Evolutionary conservation across 2,329 filamentous ascomycete genomes (phyloP).

Genomic region (Knoxdaviesia proteae): DNA sequence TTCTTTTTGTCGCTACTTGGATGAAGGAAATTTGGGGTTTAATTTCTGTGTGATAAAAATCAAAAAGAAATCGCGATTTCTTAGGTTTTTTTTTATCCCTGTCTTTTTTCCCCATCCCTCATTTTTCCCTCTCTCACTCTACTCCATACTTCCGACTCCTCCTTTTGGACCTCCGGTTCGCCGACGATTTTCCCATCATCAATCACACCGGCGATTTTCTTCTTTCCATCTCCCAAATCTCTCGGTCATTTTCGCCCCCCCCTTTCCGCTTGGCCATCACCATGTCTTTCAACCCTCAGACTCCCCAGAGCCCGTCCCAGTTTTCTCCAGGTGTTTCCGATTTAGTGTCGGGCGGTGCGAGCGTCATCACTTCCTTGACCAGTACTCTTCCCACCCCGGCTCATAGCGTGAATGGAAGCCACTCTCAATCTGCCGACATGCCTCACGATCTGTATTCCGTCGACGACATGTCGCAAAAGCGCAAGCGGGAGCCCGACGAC

Average conservation of each 20-base stretch:
- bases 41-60: too few species aligned
- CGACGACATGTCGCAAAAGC: conserved; percentile 18
- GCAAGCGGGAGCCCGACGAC: conserved; percentile 38
- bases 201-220: too few species aligned
- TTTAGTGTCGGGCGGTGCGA: conserved; percentile 26
- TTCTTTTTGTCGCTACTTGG: too few species aligned
- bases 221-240: too few species aligned
- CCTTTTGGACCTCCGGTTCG: not conserved
- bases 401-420: conserved; percentile 38
- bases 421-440: conserved; percentile 21
- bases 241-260: not conserved
- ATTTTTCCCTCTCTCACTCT: not conserved
- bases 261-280: conserved; percentile 10
- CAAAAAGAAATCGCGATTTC: too few species aligned
- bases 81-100: too few species aligned
- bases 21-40: too few species aligned
- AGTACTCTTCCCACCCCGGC: conserved; percentile 39
- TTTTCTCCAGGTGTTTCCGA: conserved; percentile 34
- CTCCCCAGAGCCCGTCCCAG: conserved; percentile 46
- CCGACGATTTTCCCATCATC: too few species aligned
- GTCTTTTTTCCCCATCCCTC: not conserved
- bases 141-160: not conserved
- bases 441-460: conserved; percentile 13
- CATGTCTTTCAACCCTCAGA: conserved; percentile 48
- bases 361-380: conserved; percentile 28